Conservation (phyloP, 192 early-diverging fungal genomes). For the Backusella sp. region DNA sequence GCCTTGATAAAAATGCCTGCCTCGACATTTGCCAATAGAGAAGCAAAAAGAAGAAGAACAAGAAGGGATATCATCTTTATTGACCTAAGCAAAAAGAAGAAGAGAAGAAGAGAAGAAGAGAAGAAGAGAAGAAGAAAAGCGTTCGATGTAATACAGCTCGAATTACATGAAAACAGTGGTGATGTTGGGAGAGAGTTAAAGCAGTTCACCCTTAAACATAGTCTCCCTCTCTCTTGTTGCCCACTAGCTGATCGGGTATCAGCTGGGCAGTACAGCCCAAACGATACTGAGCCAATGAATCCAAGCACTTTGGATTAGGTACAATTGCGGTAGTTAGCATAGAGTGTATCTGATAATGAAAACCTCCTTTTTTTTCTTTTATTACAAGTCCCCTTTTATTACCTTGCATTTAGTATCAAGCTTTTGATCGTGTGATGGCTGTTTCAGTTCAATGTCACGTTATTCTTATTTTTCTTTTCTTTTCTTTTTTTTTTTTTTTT, state of each 20-base stretch:
- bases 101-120: not conserved
- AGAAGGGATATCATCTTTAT: not conserved
- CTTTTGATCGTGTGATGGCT: not conserved
- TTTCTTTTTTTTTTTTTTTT: too few relatives aligned
- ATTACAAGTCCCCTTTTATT: not conserved
- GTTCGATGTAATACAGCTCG: not conserved
- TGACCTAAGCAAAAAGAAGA: not conserved
- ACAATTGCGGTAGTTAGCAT: too few relatives aligned
- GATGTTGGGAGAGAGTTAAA: not conserved
- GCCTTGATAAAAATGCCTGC: constrained; percentile 13
- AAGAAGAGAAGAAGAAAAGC: not conserved
- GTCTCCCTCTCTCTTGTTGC: not conserved
- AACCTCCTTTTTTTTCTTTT: not conserved
- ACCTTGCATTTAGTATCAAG: not conserved
- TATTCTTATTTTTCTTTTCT: not conserved
- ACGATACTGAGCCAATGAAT: not conserved
- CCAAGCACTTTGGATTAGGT: not conserved
- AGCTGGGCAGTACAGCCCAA: not conserved
- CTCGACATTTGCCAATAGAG: not conserved
- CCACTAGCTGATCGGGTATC: not conserved
- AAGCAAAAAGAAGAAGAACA: not conserved
- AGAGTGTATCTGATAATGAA: not conserved
- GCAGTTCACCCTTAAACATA: constrained; percentile 14
- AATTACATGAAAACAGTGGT: not conserved
- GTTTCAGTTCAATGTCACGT: constrained; percentile 2